phyloP scores from a whole-genome alignment of 202 grass and related monocot species.

The Setaria italica region DNA sequence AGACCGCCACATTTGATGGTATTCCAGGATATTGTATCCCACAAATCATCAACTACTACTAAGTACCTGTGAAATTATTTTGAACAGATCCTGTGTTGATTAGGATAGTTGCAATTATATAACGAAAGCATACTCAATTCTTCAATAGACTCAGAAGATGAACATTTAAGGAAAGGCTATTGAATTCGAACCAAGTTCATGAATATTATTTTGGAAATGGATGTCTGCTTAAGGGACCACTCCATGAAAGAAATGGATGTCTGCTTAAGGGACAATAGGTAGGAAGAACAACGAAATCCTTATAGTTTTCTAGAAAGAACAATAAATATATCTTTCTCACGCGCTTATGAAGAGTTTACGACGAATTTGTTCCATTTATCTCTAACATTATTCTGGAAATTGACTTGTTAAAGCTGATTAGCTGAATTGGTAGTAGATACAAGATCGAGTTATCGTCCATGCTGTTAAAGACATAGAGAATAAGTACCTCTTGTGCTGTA shows the following conservation, averaged over 20 bases:
- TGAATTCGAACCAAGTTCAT: background rate
- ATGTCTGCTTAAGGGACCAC: background rate
- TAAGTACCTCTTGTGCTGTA: constrained; percentile 24
- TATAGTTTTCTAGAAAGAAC: background rate
- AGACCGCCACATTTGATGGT: constrained; percentile 28
- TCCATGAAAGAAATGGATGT: background rate
- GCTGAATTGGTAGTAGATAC: background rate
- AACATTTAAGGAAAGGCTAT: background rate
- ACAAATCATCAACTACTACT: constrained; percentile 27
- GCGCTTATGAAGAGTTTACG: background rate
- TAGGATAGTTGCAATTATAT: background rate
- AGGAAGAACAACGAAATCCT: background rate
- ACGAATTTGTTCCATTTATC: background rate
- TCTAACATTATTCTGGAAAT: background rate
- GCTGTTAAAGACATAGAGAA: background rate
- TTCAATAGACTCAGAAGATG: background rate
- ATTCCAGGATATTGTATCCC: constrained; percentile 33
- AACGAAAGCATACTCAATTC: background rate
- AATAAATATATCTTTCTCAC: background rate
- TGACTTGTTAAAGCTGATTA: background rate
- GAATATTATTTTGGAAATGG: background rate
- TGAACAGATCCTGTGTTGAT: background rate
- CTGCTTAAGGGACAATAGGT: background rate
- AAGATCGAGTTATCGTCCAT: background rate
- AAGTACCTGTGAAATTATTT: constrained; percentile 20